Percentiles rank a stretch among this genome's conserved stretches.
Conservation (phyloP, 495 filamentous ascomycete species). For the Zalerion maritima region DNA sequence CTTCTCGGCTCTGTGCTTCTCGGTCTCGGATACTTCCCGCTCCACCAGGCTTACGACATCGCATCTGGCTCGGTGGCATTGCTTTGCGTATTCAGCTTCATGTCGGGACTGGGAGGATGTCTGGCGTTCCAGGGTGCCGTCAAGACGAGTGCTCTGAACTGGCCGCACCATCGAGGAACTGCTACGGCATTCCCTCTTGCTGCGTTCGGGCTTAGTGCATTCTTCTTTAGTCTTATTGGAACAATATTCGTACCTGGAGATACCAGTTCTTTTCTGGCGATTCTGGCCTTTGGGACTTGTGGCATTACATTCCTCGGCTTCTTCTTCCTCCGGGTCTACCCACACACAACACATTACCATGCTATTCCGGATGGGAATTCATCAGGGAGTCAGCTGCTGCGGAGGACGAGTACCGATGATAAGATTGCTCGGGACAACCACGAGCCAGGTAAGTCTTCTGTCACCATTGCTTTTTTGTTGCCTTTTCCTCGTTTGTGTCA, state of each 20-base stretch:
- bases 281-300: conserved; percentile 72
- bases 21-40: conserved; percentile 65
- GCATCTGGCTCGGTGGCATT: conserved; percentile 51
- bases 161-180: conserved; percentile 79
- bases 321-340: conserved; percentile 69
- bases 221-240: conserved; percentile 80
- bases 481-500: too few relatives aligned
- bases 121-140: conserved; percentile 74
- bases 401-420: conserved; percentile 45
- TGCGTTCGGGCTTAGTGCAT: conserved; percentile 87
- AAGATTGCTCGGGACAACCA: conserved; percentile 27
- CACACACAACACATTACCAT: conserved; percentile 47
- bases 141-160: conserved; percentile 84
- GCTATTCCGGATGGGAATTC: conserved; percentile 38
- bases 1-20: conserved; percentile 58
- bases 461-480: too few relatives aligned
- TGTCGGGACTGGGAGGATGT: conserved; percentile 79
- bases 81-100: conserved; percentile 66
- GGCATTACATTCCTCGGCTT: conserved; percentile 55
- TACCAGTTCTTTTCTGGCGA: conserved; percentile 61
- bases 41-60: conserved; percentile 47
- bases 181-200: conserved; percentile 87
- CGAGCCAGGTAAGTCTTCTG: conserved; percentile 53
- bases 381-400: conserved; percentile 44
- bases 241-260: conserved; percentile 70